Conservation (phyloP, 2,329 filamentous ascomycete species). For the Cladosporium sp. region DNA sequence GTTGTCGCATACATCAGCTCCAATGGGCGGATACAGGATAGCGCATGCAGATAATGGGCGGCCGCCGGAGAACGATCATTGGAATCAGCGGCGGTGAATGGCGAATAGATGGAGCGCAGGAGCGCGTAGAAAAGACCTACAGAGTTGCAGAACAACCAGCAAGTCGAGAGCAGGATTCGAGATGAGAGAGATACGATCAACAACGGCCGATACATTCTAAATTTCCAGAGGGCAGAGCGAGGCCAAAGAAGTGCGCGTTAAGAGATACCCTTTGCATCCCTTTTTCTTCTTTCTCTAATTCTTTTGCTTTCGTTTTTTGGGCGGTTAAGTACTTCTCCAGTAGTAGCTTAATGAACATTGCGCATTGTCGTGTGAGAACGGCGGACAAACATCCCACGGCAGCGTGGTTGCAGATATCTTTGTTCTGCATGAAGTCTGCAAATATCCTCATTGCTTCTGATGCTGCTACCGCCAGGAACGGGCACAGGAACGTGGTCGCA, state of each 20-base stretch:
- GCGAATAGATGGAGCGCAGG: neutral
- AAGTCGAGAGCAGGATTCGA: neutral
- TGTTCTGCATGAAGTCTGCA: neutral
- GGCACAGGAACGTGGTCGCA: neutral
- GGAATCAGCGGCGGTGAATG: conserved; percentile 13
- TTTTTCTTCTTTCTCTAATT: neutral
- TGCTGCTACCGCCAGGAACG: neutral
- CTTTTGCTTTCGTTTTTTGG: neutral
- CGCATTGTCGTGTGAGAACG: neutral
- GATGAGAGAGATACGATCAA: neutral
- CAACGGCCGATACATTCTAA: conserved; percentile 3
- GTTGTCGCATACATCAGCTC: conserved; percentile 11
- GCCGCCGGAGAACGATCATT: conserved; percentile 10
- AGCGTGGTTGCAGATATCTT: neutral
- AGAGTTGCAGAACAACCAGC: neutral
- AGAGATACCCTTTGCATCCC: neutral
- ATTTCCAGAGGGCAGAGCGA: neutral
- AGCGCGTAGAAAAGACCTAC: neutral
- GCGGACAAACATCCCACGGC: neutral
- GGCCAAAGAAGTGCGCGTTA: neutral
- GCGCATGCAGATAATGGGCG: neutral
- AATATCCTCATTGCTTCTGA: neutral
- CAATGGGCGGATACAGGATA: neutral
- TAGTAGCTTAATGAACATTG: neutral
- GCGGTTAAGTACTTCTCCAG: neutral